Percentiles rank a stretch among this genome's conserved stretches.
These are phyloP conservation scores for Tuber umbilicatum DNA, from an alignment of 495 filamentous ascomycete genomes.

Conservation along the genomic window DNA sequence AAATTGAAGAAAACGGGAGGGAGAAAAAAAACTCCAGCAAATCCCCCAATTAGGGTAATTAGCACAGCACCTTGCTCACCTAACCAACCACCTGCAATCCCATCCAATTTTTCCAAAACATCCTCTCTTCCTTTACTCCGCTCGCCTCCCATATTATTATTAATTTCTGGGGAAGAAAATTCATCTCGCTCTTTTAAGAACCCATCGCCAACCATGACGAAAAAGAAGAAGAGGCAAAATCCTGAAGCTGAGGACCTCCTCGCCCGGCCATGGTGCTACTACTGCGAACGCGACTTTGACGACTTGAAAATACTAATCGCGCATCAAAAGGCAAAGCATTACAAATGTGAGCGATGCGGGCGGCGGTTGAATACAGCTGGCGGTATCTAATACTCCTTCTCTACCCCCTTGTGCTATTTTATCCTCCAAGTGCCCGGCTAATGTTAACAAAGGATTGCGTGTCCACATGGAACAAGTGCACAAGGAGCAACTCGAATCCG, in stretches of 20 bases:
- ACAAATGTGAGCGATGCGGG: slow-evolving; percentile 86
- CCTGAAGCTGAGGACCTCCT: slow-evolving; percentile 83
- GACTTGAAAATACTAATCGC: slow-evolving; percentile 91
- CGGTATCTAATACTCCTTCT: slow-evolving; percentile 51
- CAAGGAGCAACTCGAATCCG: slow-evolving; percentile 75
- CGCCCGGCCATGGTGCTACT: slow-evolving; percentile 91
- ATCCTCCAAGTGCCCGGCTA: slow-evolving; percentile 29
- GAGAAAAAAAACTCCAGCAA: background rate
- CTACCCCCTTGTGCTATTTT: slow-evolving; percentile 7
- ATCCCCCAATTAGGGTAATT: background rate
- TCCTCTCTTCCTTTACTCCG: background rate
- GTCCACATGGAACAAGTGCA: slow-evolving; percentile 99
- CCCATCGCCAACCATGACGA: slow-evolving; percentile 50
- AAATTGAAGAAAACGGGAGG: background rate
- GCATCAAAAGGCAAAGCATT: slow-evolving; percentile 97
- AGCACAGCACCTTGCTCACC: background rate
- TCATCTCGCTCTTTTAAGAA: background rate
- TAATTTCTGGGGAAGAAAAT: background rate
- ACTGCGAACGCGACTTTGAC: slow-evolving; percentile 97
- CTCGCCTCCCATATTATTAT: background rate
- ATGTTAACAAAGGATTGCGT: slow-evolving; percentile 59
- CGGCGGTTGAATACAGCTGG: slow-evolving; percentile 89
- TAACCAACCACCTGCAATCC: background rate
- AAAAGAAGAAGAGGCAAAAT: slow-evolving; percentile 77
- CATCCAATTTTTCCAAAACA: background rate